Evolutionary conservation across 768 basidiomycete genomes (phyloP), one percentile per base, ranked within the genome.

Genomic region (Leccinum disarticulatum): DNA sequence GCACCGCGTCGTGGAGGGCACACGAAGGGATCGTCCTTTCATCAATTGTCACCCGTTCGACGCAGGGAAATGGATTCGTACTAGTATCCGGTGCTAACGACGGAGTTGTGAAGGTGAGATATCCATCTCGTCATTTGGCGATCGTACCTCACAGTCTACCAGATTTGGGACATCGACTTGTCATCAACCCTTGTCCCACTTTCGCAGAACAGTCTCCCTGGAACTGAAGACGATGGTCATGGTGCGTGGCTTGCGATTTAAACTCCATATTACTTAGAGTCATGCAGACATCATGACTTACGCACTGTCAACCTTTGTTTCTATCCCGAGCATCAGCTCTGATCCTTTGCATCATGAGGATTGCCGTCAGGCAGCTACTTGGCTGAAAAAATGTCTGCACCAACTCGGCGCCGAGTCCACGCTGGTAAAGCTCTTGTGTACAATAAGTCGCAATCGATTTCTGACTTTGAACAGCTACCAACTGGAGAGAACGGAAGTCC

Each of bases 311-410:
- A 90, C 91, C 68, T 93, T 99, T 62, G 80, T 97, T 6, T 86
- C 93, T 0, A 90, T 95, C 46, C 91, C 87, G 1, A 96, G 94
- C 49, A 83, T 99, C 53, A 94, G 92, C 67, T 84, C 81, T 52
- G 79, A 80, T 57, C 80, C 84, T 1, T 69, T 75, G 1, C 84
- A 90, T 69, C 81, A 85, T 57, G 93, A 93, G 71, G 89, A 95
- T 70, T 99, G 97, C 70, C 83, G 94, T 55, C 96, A 98, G 70
- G 91, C 93, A 1, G 95, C 94, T 6, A 88, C 95, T 48, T 95
- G 94, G 87, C 75, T 98, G 57, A 89, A 90, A 68, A 94, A 93
- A 65, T 92, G 92, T 66, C 77, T 99, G 15, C 81, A 81, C 2
- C 92, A 96, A 71, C 82, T 98, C 19, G 97, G 97, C 15, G 95